Conservation (phyloP, 2,329 filamentous ascomycete species). For the Acrodontium crateriforme region DNA sequence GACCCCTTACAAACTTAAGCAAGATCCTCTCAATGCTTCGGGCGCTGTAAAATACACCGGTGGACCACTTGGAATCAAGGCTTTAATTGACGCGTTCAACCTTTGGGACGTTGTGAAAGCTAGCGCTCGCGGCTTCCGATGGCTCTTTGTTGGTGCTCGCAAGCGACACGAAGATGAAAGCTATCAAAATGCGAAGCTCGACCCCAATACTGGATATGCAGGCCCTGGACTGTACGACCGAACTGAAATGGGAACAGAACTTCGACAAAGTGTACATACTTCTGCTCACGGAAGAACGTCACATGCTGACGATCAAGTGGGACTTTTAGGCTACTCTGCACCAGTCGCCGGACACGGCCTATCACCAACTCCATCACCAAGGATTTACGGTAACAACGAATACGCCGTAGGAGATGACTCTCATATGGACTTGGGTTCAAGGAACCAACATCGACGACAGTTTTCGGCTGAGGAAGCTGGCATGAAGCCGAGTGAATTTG, state of each 20-base stretch:
- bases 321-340: constrained; percentile 12
- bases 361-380: background rate
- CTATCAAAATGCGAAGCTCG: constrained; percentile 20
- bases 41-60: constrained; percentile 39
- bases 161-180: constrained; percentile 34
- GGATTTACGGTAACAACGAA: constrained; percentile 4
- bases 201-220: constrained; percentile 7
- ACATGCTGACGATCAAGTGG: constrained; percentile 16
- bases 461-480: background rate
- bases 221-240: constrained; percentile 10
- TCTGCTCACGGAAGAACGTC: constrained; percentile 3
- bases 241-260: constrained; percentile 13
- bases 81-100: constrained; percentile 60
- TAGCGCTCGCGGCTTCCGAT: constrained; percentile 60
- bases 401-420: constrained; percentile 4
- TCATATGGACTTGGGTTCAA: constrained; percentile 2
- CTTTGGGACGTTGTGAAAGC: constrained; percentile 74
- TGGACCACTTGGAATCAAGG: constrained; percentile 50
- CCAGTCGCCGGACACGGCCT: constrained; percentile 5
- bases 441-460: background rate
- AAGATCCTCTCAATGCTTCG: constrained; percentile 18
- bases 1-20: constrained; percentile 46
- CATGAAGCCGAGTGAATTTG: background rate
- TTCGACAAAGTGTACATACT: constrained; percentile 6
- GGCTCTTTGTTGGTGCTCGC: constrained; percentile 64